A percentile compares a stretch with the other conserved stretches of the same genome.
Conservation (phyloP, 2,329 filamentous ascomycete species). For the Phoma sp. region DNA sequence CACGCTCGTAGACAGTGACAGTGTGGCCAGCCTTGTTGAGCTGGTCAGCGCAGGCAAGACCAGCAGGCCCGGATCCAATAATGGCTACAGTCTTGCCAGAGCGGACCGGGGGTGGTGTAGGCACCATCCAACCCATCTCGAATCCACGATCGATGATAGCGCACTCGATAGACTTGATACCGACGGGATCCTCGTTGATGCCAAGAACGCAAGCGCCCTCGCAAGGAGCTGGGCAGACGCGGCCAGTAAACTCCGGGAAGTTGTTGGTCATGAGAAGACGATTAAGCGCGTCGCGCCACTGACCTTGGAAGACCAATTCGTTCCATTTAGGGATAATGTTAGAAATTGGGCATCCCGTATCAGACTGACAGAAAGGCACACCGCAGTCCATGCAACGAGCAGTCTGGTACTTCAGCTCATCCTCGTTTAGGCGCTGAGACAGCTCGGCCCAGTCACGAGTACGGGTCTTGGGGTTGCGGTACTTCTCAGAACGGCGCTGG, state of each 20-base stretch:
- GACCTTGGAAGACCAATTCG: conserved; percentile 68
- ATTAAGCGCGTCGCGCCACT: conserved; percentile 93
- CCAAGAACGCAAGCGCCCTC: conserved; percentile 95
- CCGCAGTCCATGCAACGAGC: conserved; percentile 99
- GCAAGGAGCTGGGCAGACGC: conserved; percentile 95
- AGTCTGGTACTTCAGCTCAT: conserved; percentile 95
- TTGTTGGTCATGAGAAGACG: conserved; percentile 96
- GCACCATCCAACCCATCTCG: conserved; percentile 98
- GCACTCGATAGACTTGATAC: conserved; percentile 98
- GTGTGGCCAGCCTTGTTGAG: conserved; percentile 90
- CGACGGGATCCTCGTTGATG: conserved; percentile 95
- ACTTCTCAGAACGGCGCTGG: conserved; percentile 90
- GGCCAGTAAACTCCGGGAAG: conserved; percentile 97
- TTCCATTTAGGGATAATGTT: conserved; percentile 99
- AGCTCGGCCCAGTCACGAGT: conserved; percentile 95
- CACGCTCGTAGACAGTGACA: conserved; percentile 91
- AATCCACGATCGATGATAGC: conserved; percentile 98
- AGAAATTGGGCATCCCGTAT: conserved; percentile 92
- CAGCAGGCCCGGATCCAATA: conserved; percentile 90
- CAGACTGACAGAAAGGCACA: conserved; percentile 97
- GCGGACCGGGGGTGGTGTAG: conserved; percentile 76
- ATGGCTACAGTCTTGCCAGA: conserved; percentile 89
- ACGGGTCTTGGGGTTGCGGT: conserved; percentile 81
- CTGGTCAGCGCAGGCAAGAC: conserved; percentile 89
- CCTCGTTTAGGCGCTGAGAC: conserved; percentile 84